These are phyloP conservation scores for Candida labiduridarum DNA, from an alignment of 1,139 yeast species.

Conservation along the genomic window DNA sequence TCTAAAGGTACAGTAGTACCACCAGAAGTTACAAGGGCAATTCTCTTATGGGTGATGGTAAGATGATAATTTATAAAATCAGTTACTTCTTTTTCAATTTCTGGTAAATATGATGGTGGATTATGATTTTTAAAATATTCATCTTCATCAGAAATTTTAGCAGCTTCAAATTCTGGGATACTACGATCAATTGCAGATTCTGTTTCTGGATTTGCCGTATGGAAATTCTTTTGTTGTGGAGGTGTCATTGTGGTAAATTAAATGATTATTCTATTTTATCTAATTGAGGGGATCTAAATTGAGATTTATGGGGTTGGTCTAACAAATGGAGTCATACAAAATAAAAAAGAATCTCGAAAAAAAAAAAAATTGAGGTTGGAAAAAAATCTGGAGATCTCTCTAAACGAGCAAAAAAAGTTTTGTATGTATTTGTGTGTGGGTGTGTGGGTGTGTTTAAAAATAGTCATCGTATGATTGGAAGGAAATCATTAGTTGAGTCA, in stretches of 20 bases:
- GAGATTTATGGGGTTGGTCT: too few relatives aligned
- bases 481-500: too few relatives aligned
- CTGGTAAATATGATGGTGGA: constrained; percentile 73
- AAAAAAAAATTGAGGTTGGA: neutral
- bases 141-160: constrained; percentile 72
- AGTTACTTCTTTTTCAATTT: constrained; percentile 56
- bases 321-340: neutral
- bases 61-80: constrained; percentile 58
- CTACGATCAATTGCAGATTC: constrained; percentile 77
- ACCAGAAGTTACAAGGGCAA: constrained; percentile 92
- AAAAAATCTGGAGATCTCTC: constrained; percentile 1
- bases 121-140: constrained; percentile 69
- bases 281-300: neutral
- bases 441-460: neutral
- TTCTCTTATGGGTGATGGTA: constrained; percentile 42
- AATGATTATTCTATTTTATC: too few relatives aligned
- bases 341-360: neutral
- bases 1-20: constrained; percentile 98
- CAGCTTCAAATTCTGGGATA: constrained; percentile 78
- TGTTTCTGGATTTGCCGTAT: constrained; percentile 73
- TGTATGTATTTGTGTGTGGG: neutral
- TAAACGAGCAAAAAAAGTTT: neutral
- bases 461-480: neutral
- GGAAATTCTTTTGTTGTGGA: constrained; percentile 29
- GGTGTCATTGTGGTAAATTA: constrained; percentile 13